These are phyloP conservation scores for Saturnispora mendoncae DNA, from an alignment of 805 yeast species.

Conservation along the genomic window DNA sequence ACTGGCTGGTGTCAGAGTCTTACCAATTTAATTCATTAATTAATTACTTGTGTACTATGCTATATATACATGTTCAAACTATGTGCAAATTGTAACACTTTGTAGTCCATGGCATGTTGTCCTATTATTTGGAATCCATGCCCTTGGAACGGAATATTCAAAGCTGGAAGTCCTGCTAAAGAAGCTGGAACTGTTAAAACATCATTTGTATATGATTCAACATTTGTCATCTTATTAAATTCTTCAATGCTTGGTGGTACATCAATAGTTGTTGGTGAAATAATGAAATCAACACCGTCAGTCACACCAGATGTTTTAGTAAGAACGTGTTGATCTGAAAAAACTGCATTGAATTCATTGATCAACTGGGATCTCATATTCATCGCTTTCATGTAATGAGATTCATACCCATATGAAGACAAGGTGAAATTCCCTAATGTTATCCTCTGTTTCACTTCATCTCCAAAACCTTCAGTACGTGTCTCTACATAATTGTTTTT, in stretches of 20 bases:
- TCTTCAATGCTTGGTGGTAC: conserved; percentile 37
- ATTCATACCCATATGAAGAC: conserved; percentile 62
- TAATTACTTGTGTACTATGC: conserved; percentile 2
- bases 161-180: conserved; percentile 82
- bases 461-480: conserved; percentile 61
- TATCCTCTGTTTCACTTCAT: conserved; percentile 76
- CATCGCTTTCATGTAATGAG: conserved; percentile 73
- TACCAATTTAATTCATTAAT: conserved; percentile 42
- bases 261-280: conserved; percentile 60
- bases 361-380: conserved; percentile 51
- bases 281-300: conserved; percentile 53
- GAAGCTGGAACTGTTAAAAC: conserved; percentile 85
- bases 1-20: conserved; percentile 56
- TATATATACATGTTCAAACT: background rate
- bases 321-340: conserved; percentile 42
- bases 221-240: conserved; percentile 26
- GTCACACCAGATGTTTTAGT: conserved; percentile 6
- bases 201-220: conserved; percentile 70
- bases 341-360: conserved; percentile 56
- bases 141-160: conserved; percentile 57
- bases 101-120: conserved; percentile 74
- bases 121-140: conserved; percentile 75
- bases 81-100: conserved; percentile 38
- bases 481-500: conserved; percentile 41
- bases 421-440: conserved; percentile 80